Conservation (phyloP, 306 rosid species). For the Sicyos baderoa region DNA sequence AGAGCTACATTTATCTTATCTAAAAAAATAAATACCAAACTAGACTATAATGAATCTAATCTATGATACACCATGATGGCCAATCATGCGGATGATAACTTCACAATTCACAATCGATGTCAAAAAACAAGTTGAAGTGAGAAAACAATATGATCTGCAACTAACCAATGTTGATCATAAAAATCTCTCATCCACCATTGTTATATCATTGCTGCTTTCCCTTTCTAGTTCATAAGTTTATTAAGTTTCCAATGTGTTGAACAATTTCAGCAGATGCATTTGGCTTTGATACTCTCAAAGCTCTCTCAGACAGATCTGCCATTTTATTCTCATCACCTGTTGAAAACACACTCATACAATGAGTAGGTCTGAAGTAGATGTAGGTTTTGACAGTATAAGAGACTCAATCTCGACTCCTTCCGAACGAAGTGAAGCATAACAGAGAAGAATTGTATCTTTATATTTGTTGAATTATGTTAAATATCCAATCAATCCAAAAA, state of each 20-base stretch:
- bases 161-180: background rate
- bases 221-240: constrained; percentile 27
- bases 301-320: constrained; percentile 71
- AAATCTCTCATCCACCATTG: background rate
- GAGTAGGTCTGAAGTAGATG: background rate
- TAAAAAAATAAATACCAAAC: background rate
- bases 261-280: constrained; percentile 56
- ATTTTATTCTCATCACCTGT: constrained; percentile 52
- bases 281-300: constrained; percentile 50
- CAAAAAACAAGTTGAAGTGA: background rate
- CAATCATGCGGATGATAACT: too few species aligned
- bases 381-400: background rate
- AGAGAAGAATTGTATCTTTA: background rate
- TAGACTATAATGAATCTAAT: background rate
- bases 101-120: background rate
- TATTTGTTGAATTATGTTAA: too few species aligned
- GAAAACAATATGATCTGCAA: background rate
- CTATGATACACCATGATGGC: background rate
- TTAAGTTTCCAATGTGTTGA: constrained; percentile 39
- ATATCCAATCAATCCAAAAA: too few species aligned
- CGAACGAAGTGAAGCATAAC: too few species aligned
- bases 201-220: constrained; percentile 5
- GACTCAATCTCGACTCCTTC: too few species aligned
- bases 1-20: background rate
- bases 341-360: background rate